Evolutionary conservation across 2,329 filamentous ascomycete genomes (phyloP), one percentile per base, ranked within the genome.

Genomic region (Rhinocladiella similis): DNA sequence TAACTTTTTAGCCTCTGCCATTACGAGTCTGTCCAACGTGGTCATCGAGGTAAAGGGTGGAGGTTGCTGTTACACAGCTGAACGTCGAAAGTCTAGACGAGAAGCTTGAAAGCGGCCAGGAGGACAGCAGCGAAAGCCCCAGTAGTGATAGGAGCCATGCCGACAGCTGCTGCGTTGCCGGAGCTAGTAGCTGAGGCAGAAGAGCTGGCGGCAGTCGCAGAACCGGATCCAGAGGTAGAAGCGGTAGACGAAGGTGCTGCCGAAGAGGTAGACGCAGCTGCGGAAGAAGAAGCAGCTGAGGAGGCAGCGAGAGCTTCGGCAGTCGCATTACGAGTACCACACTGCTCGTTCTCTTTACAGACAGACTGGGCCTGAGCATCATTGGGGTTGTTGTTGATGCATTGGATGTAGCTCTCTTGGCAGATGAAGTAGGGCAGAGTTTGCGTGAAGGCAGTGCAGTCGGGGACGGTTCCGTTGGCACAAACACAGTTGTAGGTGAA

Each of bases 391-490:
- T 70, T 66, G 25, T 61, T n/a, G 56, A 80, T 76, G 67, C 80
- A 82, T 63, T 80, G 74, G 20, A 62, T 64, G 66, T 71, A 82
- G 72, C 77, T 81, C 61, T 72, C 72, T 65, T 78, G 67, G 75
- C 85, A 88, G 70, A 83, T 77, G 70, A 76, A 85, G 71, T 76
- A 83, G 41, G 84, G 83, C 47, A 88, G 73, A 20, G 83, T 83
- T 70, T 82, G 73, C 52, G 71, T 64, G 72, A 85, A 88, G 64
- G 76, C 72, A 58, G 73, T 69, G 64, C 85, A 77, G 66, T 84
- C 78, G 63, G 83, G 83, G 6, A 70, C 68, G 41, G 76, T 79
- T 62, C 78, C 79, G 68, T 84, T 80, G 61, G 66, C 61, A 76
- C 85, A 88, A 49, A 74, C 73, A 72, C 85, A 88, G 55, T 67